Evolutionary conservation across 1,284 basidiomycete species (phyloP), one percentile per base, ranked within the genome.

Genomic region (Cryptococcus deneoformans): DNA sequence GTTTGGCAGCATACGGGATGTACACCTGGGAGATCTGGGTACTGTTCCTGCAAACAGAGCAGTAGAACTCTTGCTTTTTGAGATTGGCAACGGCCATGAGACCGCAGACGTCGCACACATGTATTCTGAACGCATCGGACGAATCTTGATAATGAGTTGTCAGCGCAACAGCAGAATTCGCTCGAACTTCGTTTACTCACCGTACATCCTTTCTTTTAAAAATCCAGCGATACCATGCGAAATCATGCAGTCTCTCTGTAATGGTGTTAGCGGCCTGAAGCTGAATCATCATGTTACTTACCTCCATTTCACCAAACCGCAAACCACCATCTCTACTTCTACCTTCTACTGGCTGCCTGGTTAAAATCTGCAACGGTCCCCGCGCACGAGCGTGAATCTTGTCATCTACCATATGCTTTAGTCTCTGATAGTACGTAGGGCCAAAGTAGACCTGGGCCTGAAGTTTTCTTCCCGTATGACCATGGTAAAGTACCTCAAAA

Each of bases 251-350:
- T 98, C 69, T 56, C 69, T 57, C 59, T n/a, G n/a, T n/a, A n/a
- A n/a, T n/a, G n/a, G n/a, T n/a, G n/a, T n/a, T n/a, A n/a, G n/a
- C n/a, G n/a, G n/a, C n/a, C n/a, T n/a, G n/a, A n/a, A n/a, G n/a
- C n/a, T n/a, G n/a, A n/a, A n/a, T n/a, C n/a, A n/a, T n/a, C n/a
- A n/a, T n/a, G n/a, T n/a, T n/a, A n/a, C n/a, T n/a, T n/a, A n/a
- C n/a, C n/a, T 99, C 95, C 96, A 99, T 99, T 84, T 99, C 96
- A 83, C 95, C 96, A 84, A 99, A 99, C 70, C 96, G 92, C 66
- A 99, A 80, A 77, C 96, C 96, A 83, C 96, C 96, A 73, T 98
- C 96, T 79, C 96, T 86, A 84, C 88, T 92, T 79, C 96, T 86
- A 86, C 96, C 96, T 76, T 99, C 96, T n/a, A 99, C 96, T 5